phyloP scores from a whole-genome alignment of 805 yeast genomes.

The Teunomyces aglyptinius region DNA sequence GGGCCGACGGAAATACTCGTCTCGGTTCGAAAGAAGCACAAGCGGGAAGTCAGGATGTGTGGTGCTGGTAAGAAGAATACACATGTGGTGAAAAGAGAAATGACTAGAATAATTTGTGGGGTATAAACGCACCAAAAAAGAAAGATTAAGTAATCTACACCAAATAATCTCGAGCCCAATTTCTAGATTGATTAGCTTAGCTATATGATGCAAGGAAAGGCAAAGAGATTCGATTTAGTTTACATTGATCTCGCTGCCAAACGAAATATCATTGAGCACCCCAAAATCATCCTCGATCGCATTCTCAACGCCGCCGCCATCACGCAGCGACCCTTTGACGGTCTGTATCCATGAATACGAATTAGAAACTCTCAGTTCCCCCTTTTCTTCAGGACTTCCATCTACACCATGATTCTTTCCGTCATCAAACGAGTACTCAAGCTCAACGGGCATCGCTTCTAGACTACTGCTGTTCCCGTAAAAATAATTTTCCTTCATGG shows the following conservation, averaged over 20 bases:
- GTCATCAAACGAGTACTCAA: background rate
- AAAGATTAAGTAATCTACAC: too few species aligned
- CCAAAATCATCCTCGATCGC: constrained; percentile 4
- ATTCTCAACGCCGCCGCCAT: background rate
- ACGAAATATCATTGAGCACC: constrained; percentile 9
- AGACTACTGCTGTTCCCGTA: background rate
- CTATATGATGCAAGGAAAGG: too few species aligned
- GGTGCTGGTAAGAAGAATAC: constrained; percentile 69
- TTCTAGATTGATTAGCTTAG: background rate
- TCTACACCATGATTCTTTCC: too few species aligned
- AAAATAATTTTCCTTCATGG: background rate
- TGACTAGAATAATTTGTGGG: background rate
- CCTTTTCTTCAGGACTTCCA: too few species aligned
- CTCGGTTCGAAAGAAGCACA: constrained; percentile 78
- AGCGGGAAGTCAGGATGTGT: constrained; percentile 73
- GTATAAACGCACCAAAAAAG: too few species aligned
- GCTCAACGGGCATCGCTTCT: background rate
- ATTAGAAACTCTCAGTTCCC: background rate
- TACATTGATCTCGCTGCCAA: constrained; percentile 7
- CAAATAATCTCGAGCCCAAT: too few species aligned
- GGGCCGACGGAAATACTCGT: constrained; percentile 74
- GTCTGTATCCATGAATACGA: background rate
- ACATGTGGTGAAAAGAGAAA: constrained; percentile 49
- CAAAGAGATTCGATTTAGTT: background rate
- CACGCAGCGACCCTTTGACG: background rate